phyloP scores from a whole-genome alignment of 352 stramenopile genomes.

The Phytophthora fragariae region DNA sequence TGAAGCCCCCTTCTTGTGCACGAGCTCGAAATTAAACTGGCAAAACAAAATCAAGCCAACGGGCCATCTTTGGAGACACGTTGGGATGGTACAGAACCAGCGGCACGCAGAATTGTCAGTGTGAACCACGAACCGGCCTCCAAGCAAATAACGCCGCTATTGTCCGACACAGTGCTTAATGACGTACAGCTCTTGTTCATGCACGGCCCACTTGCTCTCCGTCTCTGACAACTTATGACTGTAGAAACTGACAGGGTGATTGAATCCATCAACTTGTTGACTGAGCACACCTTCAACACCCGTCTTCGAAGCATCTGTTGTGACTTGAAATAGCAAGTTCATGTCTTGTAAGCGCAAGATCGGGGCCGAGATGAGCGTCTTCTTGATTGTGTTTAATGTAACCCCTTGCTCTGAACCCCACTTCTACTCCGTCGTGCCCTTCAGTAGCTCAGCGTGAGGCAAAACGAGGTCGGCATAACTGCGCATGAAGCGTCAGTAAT shows the following conservation, averaged over 20 bases:
- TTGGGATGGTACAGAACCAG: conserved; percentile 7
- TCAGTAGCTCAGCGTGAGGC: conserved; percentile 19
- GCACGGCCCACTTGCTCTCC: conserved; percentile 8
- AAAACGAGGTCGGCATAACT: conserved; percentile 22
- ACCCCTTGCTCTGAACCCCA: conserved; percentile 21
- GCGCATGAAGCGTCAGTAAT: conserved; percentile 10
- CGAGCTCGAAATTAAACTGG: conserved; percentile 12
- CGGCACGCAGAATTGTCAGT: conserved; percentile 10
- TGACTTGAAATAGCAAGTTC: conserved; percentile 6
- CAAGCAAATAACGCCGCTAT: conserved; percentile 7
- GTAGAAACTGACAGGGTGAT: conserved; percentile 13
- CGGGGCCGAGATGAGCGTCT: conserved; percentile 10
- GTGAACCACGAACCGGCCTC: conserved; percentile 7
- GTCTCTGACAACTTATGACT: conserved; percentile 9
- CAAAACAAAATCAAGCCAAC: conserved; percentile 12
- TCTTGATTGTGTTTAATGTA: conserved; percentile 23
- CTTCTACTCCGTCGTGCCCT: conserved; percentile 26
- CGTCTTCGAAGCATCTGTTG: conserved; percentile 8
- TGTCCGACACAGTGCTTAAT: not conserved
- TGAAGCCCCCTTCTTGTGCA: conserved; percentile 9
- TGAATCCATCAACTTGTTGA: conserved; percentile 9
- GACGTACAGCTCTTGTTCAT: not conserved
- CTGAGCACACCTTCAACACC: conserved; percentile 13
- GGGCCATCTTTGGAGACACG: conserved; percentile 3
- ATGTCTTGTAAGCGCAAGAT: conserved; percentile 22